Evolutionary conservation across 2,329 filamentous ascomycete species (phyloP).

Genomic region (Epichloe sylvatica): DNA sequence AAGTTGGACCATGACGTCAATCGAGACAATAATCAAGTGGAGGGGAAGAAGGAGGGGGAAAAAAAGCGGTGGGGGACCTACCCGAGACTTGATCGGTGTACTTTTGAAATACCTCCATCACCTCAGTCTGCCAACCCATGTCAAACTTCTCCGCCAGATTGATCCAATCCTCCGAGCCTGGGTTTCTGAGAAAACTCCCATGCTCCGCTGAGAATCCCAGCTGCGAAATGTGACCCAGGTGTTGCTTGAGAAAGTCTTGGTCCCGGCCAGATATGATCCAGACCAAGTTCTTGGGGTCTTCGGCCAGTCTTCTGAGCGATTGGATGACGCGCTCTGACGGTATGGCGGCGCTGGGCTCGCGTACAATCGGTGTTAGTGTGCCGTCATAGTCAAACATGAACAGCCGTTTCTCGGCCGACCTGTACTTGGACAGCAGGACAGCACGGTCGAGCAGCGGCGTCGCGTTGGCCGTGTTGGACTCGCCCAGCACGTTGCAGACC

Average conservation of each 20-base stretch:
- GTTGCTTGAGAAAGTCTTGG: constrained; percentile 77
- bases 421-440: constrained; percentile 59
- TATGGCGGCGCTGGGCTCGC: constrained; percentile 76
- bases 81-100: constrained; percentile 80
- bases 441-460: constrained; percentile 73
- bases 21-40: neutral
- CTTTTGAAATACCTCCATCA: constrained; percentile 70
- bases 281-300: constrained; percentile 73
- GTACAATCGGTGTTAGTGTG: constrained; percentile 88
- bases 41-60: neutral
- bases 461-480: constrained; percentile 57
- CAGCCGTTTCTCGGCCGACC: constrained; percentile 59
- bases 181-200: constrained; percentile 83
- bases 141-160: constrained; percentile 76
- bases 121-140: constrained; percentile 85
- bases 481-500: constrained; percentile 65
- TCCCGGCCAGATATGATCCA: constrained; percentile 98
- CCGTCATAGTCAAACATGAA: constrained; percentile 99
- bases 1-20: too few relatives aligned
- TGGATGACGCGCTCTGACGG: constrained; percentile 72
- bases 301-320: constrained; percentile 64
- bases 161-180: constrained; percentile 64
- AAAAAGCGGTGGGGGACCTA: constrained; percentile 23
- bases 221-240: constrained; percentile 79
- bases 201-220: constrained; percentile 95